phyloP scores from a whole-genome alignment of 83 land plant species.

The Picea abies region DNA sequence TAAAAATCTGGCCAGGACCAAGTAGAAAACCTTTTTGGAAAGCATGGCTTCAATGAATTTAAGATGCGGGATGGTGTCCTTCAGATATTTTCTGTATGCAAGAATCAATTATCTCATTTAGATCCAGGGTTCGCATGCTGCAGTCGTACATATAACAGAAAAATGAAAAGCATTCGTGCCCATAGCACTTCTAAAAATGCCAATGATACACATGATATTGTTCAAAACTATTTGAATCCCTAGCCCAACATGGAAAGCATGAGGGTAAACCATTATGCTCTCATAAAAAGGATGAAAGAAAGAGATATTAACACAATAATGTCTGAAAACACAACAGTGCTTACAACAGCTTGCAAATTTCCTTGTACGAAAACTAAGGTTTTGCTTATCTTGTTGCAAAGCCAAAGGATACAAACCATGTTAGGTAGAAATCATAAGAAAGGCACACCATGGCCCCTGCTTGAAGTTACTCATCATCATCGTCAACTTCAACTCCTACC shows the following conservation, averaged over 20 bases:
- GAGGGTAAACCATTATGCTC: background rate
- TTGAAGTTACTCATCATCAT: conserved; percentile 40
- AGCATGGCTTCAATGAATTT: background rate
- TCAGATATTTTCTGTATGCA: background rate
- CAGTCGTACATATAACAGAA: background rate
- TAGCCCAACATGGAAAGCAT: background rate
- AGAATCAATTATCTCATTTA: background rate
- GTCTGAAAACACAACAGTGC: background rate
- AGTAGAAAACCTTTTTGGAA: background rate
- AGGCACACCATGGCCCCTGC: background rate
- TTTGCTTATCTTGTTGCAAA: conserved; percentile 4
- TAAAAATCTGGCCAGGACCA: background rate
- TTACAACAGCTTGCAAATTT: background rate
- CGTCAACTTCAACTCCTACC: conserved; percentile 71
- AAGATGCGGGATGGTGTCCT: background rate
- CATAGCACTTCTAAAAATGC: background rate
- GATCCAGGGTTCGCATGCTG: background rate
- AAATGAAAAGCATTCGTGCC: background rate
- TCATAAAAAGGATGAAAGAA: conserved; percentile 4
- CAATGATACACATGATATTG: conserved; percentile 2
- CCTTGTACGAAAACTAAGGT: background rate
- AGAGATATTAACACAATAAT: background rate
- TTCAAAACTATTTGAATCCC: background rate
- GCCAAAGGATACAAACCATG: background rate
- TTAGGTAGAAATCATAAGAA: background rate